Conservation (phyloP, 148 eudicot species). For the Rhododendron simsii region DNA sequence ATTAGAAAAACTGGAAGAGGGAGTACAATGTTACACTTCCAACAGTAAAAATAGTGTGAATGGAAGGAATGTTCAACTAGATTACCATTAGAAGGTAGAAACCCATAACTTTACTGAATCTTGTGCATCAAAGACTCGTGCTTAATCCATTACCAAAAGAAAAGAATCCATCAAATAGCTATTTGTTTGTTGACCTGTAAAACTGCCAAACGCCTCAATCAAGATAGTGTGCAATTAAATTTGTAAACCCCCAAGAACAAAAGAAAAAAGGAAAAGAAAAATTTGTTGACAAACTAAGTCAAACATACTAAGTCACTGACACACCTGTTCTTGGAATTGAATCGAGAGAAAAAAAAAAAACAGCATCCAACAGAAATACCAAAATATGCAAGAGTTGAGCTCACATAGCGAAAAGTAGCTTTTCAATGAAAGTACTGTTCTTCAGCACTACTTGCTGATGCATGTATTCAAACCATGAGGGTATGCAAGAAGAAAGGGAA, state of each 20-base stretch:
- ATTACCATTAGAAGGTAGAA: constrained; percentile 9
- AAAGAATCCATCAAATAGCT: constrained; percentile 1
- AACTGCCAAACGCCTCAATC: not conserved
- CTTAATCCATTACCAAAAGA: not conserved
- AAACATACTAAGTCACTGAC: not conserved
- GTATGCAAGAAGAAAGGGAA: not conserved
- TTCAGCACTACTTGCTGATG: not conserved
- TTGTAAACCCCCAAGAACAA: not conserved
- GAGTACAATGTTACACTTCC: not conserved
- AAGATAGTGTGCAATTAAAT: not conserved
- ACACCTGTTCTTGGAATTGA: not conserved
- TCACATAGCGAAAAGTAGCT: not conserved
- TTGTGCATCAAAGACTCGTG: not conserved
- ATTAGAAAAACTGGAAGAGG: not conserved
- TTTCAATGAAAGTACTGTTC: not conserved
- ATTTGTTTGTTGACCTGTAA: not conserved
- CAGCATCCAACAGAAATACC: not conserved
- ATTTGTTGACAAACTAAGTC: not conserved
- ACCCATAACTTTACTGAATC: not conserved
- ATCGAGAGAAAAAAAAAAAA: not conserved
- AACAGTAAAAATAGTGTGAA: not conserved
- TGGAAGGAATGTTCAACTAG: not conserved
- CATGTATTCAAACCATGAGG: not conserved
- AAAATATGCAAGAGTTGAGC: not conserved
- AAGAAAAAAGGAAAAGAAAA: not conserved